These are phyloP conservation scores for Mrakia blollopis DNA, from an alignment of 768 basidiomycete genomes.

Conservation along the genomic window DNA sequence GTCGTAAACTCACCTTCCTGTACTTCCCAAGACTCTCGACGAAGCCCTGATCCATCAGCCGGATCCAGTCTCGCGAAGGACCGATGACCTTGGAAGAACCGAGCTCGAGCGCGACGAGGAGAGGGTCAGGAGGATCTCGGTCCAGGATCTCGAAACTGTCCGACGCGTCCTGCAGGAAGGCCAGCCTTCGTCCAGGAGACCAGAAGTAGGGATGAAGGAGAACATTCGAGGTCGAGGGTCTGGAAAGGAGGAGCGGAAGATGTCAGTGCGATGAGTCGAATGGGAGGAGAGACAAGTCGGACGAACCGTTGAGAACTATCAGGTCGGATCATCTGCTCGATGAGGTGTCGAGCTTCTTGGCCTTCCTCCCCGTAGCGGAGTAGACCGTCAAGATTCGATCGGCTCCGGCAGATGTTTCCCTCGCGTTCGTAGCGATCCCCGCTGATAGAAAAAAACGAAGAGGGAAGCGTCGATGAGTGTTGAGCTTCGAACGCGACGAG, in stretches of 20 bases:
- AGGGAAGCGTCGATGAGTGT: no score
- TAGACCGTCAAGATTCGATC: slow-evolving; percentile 64
- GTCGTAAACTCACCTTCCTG: slow-evolving; percentile 54
- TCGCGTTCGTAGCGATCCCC: slow-evolving; percentile 91
- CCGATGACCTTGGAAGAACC: slow-evolving; percentile 70
- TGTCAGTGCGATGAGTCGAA: neutral
- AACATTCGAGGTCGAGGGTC: slow-evolving; percentile 64
- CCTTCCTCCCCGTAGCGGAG: slow-evolving; percentile 88
- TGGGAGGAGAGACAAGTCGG: neutral
- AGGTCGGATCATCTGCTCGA: slow-evolving; percentile 68
- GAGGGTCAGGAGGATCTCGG: slow-evolving; percentile 76
- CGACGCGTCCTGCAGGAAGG: slow-evolving; percentile 94
- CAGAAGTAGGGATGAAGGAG: slow-evolving; percentile 95
- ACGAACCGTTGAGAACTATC: slow-evolving; percentile 70
- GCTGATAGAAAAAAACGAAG: slow-evolving; percentile 14
- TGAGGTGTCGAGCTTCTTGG: slow-evolving; percentile 78
- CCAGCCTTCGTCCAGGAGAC: slow-evolving; percentile 76
- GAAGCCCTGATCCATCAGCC: slow-evolving; percentile 77
- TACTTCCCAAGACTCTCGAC: slow-evolving; percentile 95
- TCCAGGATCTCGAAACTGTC: slow-evolving; percentile 98
- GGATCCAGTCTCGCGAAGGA: slow-evolving; percentile 70
- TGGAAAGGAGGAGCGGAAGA: slow-evolving; percentile 22
- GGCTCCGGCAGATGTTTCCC: slow-evolving; percentile 74
- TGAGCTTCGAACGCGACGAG: neutral
- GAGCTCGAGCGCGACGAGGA: slow-evolving; percentile 68